Percentiles rank a stretch among this genome's conserved stretches.
Conservation (phyloP, 1,139 yeast species). For the Protomyces pachydermus region DNA sequence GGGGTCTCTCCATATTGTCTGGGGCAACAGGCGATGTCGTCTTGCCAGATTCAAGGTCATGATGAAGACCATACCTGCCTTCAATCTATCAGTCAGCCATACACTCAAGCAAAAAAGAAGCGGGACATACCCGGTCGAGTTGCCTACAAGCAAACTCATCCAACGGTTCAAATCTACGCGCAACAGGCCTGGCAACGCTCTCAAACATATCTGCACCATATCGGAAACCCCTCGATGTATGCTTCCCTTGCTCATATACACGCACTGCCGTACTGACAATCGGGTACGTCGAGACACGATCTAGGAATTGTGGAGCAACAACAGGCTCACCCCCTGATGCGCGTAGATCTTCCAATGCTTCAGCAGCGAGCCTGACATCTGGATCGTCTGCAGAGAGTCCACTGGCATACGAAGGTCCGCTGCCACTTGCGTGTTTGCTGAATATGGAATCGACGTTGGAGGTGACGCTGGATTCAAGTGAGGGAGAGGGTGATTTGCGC, state of each 20-base stretch:
- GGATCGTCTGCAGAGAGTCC: slow-evolving; percentile 33
- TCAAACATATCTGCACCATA: slow-evolving; percentile 66
- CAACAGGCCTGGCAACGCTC: slow-evolving; percentile 57
- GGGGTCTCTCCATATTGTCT: not conserved
- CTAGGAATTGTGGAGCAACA: slow-evolving; percentile 27
- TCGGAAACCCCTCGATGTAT: slow-evolving; percentile 53
- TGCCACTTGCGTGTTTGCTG: not conserved
- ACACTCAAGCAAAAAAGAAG: slow-evolving; percentile 33
- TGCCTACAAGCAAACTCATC: slow-evolving; percentile 37
- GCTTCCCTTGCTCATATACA: slow-evolving; percentile 55
- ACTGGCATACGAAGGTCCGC: slow-evolving; percentile 28
- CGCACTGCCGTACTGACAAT: slow-evolving; percentile 55
- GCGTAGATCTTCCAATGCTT: slow-evolving; percentile 32
- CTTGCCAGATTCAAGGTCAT: slow-evolving; percentile 8
- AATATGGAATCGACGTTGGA: slow-evolving; percentile 3
- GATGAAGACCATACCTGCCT: not conserved
- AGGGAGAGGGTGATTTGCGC: slow-evolving; percentile 1
- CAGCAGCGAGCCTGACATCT: slow-evolving; percentile 33
- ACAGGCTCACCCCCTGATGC: slow-evolving; percentile 15
- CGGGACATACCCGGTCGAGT: slow-evolving; percentile 33
- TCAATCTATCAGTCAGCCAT: slow-evolving; percentile 3
- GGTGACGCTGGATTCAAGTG: not conserved
- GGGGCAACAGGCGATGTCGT: not conserved
- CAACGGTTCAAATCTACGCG: slow-evolving; percentile 39
- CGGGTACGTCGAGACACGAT: slow-evolving; percentile 49